Conservation (phyloP, 805 yeast genomes). For the Starmerella riodocensis region DNA sequence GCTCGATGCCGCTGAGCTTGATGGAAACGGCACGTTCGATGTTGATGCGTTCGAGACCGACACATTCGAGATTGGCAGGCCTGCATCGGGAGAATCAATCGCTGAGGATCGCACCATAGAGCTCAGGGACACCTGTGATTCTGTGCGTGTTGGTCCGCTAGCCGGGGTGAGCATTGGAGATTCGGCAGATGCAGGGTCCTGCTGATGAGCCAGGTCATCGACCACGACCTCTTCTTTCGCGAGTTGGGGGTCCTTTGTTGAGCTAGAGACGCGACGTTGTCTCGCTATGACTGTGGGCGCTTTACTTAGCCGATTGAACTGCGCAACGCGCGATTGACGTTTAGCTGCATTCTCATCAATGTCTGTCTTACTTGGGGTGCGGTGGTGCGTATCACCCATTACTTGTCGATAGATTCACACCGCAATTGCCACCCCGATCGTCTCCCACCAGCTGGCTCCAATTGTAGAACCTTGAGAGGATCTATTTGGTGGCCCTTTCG, state of each 20-base stretch:
- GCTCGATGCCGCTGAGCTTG: background rate
- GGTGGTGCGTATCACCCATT: too few species aligned
- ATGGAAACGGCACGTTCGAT: background rate
- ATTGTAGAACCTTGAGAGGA: too few species aligned
- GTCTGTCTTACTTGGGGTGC: too few species aligned
- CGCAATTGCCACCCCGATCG: too few species aligned
- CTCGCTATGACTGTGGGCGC: conserved; percentile 10
- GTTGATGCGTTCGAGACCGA: background rate
- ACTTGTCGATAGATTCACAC: too few species aligned
- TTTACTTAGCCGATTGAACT: conserved; percentile 19
- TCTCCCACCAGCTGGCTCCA: too few species aligned
- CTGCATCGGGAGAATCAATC: conserved; percentile 2
- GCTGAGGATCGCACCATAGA: conserved; percentile 13
- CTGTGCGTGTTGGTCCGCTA: conserved; percentile 6
- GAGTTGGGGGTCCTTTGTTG: background rate
- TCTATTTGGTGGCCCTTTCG: too few species aligned
- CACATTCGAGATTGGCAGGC: conserved; percentile 1
- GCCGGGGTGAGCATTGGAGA: conserved; percentile 13
- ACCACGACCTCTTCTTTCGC: background rate
- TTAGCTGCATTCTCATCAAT: conserved; percentile 2
- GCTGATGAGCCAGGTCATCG: background rate
- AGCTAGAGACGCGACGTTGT: conserved; percentile 10
- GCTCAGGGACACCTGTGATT: conserved; percentile 10
- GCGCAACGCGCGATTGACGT: conserved; percentile 19
- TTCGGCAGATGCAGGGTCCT: conserved; percentile 19